These are phyloP conservation scores for Hsuehochloa calcarea DNA, from an alignment of 176 grass and related monocot genomes.

Conservation along the genomic window DNA sequence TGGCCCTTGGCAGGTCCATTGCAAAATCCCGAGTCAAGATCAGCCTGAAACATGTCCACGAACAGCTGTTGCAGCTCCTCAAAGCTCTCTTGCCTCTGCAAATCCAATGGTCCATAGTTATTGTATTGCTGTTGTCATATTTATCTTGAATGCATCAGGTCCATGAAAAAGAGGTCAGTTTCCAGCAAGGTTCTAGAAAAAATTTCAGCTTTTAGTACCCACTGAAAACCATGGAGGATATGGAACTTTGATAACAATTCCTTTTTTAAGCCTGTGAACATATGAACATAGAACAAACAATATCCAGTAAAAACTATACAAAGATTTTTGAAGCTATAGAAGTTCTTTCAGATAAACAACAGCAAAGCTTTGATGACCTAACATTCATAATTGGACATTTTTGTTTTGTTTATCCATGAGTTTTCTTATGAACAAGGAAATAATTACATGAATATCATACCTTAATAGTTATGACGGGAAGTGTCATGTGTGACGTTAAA, in stretches of 20 bases:
- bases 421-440: background rate
- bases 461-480: background rate
- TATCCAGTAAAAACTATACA: slow-evolving; percentile 14
- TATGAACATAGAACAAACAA: slow-evolving; percentile 25
- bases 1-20: slow-evolving; percentile 25
- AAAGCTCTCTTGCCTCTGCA: slow-evolving; percentile 80
- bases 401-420: background rate
- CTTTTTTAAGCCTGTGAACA: slow-evolving; percentile 43
- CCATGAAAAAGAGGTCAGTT: background rate
- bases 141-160: slow-evolving; percentile 36
- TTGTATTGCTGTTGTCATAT: background rate
- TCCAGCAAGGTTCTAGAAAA: slow-evolving; percentile 26
- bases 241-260: slow-evolving; percentile 26
- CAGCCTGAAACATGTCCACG: slow-evolving; percentile 83
- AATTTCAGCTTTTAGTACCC: slow-evolving; percentile 31
- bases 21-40: slow-evolving; percentile 63
- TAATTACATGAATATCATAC: background rate
- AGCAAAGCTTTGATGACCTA: background rate
- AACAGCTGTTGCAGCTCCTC: slow-evolving; percentile 88
- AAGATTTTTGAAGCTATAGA: background rate
- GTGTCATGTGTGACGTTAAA: background rate
- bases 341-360: slow-evolving; percentile 9
- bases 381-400: background rate
- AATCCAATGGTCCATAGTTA: slow-evolving; percentile 34
- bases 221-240: slow-evolving; percentile 30